Evolutionary conservation across 176 grass and related monocot species (phyloP), one percentile per base, ranked within the genome.

Genomic region (Musa beccarii): DNA sequence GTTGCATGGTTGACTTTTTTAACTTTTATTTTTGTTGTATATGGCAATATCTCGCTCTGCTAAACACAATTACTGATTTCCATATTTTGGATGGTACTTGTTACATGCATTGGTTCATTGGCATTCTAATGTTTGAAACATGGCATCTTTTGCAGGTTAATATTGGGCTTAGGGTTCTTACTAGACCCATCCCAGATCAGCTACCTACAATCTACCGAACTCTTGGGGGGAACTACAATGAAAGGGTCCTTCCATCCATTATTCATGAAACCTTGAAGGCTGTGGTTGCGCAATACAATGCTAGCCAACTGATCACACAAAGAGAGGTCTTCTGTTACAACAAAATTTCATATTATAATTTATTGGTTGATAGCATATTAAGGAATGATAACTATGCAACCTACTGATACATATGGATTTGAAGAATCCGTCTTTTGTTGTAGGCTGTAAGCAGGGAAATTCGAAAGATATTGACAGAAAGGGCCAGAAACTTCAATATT

Each of bases 361-460:
- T 43, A 43, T 43, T 6, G 34, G 34, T 43, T 43, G 34, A 43
- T 43, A 43, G 16, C 15, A 61, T 19, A 61, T n/a, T 19, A 61
- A 61, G 2, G 16, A 61, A 15, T 61, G 16, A 17, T 17, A 61
- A 8, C 13, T 61, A 14, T 6, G 14, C 15, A 16, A 57, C 54
- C 16, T n/a, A 9, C 57, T 61, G 22, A 51, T 75, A 24, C 76
- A 20, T 67, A 69, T 83, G 34, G 6, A 43, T 43, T 43, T 43
- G 34, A 43, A 43, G 34, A 43, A 43, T 43, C 34, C 34, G 6
- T 4, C 34, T 25, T 70, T 50, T 82, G 76, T 68, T 84, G 66
- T 78, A 99, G 95, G 85, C 88, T 80, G 95, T 99, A 34, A 99
- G 95, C 69, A 93, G 95, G 75, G 95, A 99, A 82, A 99, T 99